These are phyloP conservation scores for Aspergillus eucalypticola DNA, from an alignment of 2,329 filamentous ascomycete genomes.

Conservation along the genomic window DNA sequence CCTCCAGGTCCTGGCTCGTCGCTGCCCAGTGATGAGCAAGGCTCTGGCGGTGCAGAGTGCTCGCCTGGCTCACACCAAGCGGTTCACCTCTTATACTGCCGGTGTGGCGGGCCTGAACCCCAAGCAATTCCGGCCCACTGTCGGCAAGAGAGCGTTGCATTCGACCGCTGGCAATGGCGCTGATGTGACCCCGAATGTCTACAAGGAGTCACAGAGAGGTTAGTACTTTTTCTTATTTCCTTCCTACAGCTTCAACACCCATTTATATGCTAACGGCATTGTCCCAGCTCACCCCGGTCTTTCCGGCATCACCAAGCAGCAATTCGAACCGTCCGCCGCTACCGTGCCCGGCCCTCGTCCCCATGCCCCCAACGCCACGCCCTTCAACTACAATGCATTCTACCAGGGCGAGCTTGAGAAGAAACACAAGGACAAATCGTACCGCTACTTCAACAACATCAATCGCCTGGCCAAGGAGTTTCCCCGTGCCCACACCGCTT, in stretches of 20 bases:
- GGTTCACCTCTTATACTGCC: slow-evolving; percentile 40
- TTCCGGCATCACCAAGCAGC: slow-evolving; percentile 19
- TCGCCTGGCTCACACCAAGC: slow-evolving; percentile 41
- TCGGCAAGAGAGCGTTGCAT: slow-evolving; percentile 74
- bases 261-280: background rate
- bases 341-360: slow-evolving; percentile 47
- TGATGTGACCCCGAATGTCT: slow-evolving; percentile 64
- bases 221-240: slow-evolving; percentile 17
- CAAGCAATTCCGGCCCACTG: slow-evolving; percentile 52
- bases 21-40: slow-evolving; percentile 99
- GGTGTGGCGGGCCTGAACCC: slow-evolving; percentile 29
- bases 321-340: slow-evolving; percentile 27
- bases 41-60: slow-evolving; percentile 80
- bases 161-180: slow-evolving; percentile 77
- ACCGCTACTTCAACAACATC: slow-evolving; percentile 99
- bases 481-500: slow-evolving; percentile 87
- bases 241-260: background rate
- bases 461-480: slow-evolving; percentile 97
- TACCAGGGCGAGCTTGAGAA: slow-evolving; percentile 89
- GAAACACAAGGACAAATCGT: slow-evolving; percentile 99
- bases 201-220: slow-evolving; percentile 55
- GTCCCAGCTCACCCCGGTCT: slow-evolving; percentile 26
- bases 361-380: slow-evolving; percentile 52
- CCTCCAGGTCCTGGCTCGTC: slow-evolving; percentile 87
- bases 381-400: slow-evolving; percentile 89